These are phyloP conservation scores for Ambrosiella xylebori DNA, from an alignment of 2,329 filamentous ascomycete genomes.

Conservation along the genomic window DNA sequence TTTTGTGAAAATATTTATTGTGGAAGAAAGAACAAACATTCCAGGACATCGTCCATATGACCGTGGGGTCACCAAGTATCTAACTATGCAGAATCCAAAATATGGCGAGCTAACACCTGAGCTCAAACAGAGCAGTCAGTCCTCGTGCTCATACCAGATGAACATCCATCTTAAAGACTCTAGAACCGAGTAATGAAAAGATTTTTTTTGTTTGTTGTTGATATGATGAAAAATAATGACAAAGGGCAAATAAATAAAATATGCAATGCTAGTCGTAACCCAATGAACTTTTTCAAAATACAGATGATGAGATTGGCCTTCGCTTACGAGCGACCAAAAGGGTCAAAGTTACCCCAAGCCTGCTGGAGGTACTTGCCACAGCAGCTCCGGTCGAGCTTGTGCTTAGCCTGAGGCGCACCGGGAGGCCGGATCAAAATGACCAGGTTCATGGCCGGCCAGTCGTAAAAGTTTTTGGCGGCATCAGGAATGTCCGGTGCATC, in stretches of 20 bases:
- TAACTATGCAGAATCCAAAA: background rate
- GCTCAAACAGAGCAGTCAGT: background rate
- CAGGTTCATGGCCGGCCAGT: slow-evolving; percentile 9
- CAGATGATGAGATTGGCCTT: too few species aligned
- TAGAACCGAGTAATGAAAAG: background rate
- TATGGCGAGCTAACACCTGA: background rate
- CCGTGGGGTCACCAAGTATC: background rate
- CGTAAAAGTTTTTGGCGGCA: background rate
- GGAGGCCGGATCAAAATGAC: slow-evolving; percentile 9
- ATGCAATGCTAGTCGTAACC: too few species aligned
- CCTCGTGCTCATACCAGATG: background rate
- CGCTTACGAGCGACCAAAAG: background rate
- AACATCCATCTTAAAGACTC: background rate
- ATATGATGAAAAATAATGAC: background rate
- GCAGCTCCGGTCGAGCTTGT: background rate
- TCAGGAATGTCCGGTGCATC: background rate
- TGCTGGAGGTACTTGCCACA: background rate
- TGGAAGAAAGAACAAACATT: background rate
- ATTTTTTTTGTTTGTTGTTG: background rate
- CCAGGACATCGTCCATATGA: background rate
- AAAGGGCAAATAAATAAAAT: too few species aligned
- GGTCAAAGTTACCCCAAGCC: background rate
- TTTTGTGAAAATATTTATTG: background rate
- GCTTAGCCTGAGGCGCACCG: background rate
- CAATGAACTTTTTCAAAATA: too few species aligned